A percentile compares a stretch with the other conserved stretches of the same genome.
These are phyloP conservation scores for Pyrus betulifolia DNA, from an alignment of 306 rosid genomes.

Conservation along the genomic window DNA sequence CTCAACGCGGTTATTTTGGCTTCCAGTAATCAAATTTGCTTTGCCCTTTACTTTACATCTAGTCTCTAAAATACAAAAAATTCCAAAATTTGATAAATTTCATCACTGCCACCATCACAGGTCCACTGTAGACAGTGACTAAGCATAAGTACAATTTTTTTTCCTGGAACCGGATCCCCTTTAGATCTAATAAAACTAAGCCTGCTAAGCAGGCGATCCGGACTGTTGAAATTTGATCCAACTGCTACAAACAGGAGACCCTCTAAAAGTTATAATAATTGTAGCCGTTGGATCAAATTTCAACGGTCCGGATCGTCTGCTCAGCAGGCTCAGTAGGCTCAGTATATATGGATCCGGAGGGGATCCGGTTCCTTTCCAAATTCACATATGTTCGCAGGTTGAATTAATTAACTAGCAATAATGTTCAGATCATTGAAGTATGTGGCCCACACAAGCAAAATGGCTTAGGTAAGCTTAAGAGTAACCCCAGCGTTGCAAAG, in stretches of 20 bases:
- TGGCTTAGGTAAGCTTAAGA: neutral
- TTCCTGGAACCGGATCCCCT: too few species aligned
- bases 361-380: neutral
- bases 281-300: too few species aligned
- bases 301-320: too few species aligned
- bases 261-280: too few species aligned
- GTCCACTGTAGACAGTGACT: constrained; percentile 1
- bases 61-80: neutral
- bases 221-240: too few species aligned
- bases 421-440: neutral
- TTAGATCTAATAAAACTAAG: too few species aligned
- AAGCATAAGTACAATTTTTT: neutral
- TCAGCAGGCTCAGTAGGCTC: accelerated
- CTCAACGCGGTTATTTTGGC: neutral
- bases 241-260: accelerated
- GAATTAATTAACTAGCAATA: neutral
- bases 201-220: accelerated
- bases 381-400: neutral
- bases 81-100: neutral
- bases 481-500: too few species aligned
- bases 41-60: neutral
- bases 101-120: neutral
- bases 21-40: neutral
- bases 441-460: neutral
- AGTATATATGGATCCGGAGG: too few species aligned